Evolutionary conservation across 768 basidiomycete genomes (phyloP), one percentile per base, ranked within the genome.

Genomic region (Peribolospora kevripleyi): DNA sequence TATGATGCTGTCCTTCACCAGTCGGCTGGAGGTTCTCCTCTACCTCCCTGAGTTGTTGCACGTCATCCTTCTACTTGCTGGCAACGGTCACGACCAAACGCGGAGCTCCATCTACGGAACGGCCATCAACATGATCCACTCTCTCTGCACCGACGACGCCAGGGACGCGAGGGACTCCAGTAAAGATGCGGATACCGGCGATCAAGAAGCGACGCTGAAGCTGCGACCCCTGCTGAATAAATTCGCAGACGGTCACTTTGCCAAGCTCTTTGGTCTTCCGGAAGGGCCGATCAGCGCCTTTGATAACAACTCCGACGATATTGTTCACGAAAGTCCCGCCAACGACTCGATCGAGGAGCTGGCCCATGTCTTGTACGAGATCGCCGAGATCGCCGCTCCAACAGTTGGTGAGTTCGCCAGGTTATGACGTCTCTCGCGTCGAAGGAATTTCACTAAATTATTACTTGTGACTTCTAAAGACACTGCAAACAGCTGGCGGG

Each of bases 11-110:
- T 76, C 79, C 52, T 79, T 82, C 58, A 76, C 79, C 50, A 73
- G 77, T 0, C 75, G 74, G 50, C 74, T 79, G 41, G 70, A 75
- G 3, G 72, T 73, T 9, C 77, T 80, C 60, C 70, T 88, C 38
- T 87, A 79, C 63, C 74, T 87, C 4, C 82, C 88, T 0, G 88
- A 93, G 65, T 71, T 83, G 41, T 71, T 80, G 48, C 84, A 93
- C 65, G 70, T 84, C 45, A 76, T 84, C 58, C 79, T 80, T 5
- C 70, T 90, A n/a, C 71, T 82, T 1, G 76, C 81, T 6, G 82
- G 76, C 7, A 77, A 77, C 42, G 88, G 88, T 8, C 75, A 81
- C 5, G 68, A 78, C 0, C 68, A 78, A 9, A 76, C 87, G 51
- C 78, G 87, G 36, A 81, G 80, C 58, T 80, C 83, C 4, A 76